phyloP scores from a whole-genome alignment of 2,329 filamentous ascomycete genomes.

The Teratosphaeria nubilosa region DNA sequence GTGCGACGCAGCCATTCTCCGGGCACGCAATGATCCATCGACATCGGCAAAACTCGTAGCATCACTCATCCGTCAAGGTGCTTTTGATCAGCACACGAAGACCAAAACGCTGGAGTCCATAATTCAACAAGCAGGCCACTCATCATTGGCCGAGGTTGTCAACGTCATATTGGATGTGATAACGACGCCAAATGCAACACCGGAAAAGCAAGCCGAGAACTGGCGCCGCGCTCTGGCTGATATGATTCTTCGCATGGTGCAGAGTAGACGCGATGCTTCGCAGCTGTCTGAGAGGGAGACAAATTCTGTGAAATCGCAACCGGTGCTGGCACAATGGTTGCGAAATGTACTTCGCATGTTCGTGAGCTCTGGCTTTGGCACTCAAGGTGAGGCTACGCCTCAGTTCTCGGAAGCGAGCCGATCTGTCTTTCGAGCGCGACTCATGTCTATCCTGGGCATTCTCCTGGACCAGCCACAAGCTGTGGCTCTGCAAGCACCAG shows the following conservation, averaged over 20 bases:
- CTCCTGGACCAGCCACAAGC: constrained; percentile 29
- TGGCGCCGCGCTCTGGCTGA: constrained; percentile 44
- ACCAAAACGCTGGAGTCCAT: constrained; percentile 74
- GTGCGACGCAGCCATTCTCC: constrained; percentile 58
- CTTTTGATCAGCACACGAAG: constrained; percentile 76
- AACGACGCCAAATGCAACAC: constrained; percentile 36
- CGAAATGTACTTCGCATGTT: constrained; percentile 9
- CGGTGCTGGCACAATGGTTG: constrained; percentile 17
- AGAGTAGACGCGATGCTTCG: constrained; percentile 23
- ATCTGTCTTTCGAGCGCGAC: constrained; percentile 43
- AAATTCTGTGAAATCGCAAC: constrained; percentile 5
- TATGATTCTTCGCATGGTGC: constrained; percentile 42
- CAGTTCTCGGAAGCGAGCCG: constrained; percentile 31
- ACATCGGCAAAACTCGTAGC: constrained; percentile 53
- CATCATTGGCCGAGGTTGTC: constrained; percentile 43
- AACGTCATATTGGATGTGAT: constrained; percentile 41
- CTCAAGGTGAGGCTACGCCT: constrained; percentile 5
- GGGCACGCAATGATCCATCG: constrained; percentile 51
- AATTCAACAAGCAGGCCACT: constrained; percentile 48
- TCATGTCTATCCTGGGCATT: constrained; percentile 46
- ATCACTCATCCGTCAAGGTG: constrained; percentile 60
- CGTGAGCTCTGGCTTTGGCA: constrained; percentile 28
- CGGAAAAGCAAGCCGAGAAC: constrained; percentile 34
- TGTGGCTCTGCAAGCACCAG: constrained; percentile 11
- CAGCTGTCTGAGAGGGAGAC: constrained; percentile 10